Conservation (phyloP, 768 basidiomycete species). For the Lactarius hengduanensis region DNA sequence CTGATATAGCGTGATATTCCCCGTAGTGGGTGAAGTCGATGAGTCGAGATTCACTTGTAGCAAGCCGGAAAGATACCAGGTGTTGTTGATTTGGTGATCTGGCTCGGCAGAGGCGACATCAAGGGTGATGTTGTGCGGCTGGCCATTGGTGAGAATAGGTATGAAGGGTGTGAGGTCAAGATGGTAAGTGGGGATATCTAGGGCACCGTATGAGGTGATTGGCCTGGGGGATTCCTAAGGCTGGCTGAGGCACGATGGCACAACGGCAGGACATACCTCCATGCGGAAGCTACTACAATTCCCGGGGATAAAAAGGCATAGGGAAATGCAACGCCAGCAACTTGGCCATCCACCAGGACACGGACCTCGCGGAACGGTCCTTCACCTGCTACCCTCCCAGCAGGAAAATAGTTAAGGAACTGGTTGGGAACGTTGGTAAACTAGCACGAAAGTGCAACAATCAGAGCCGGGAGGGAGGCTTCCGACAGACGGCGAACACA, state of each 20-base stretch:
- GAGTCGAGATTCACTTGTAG: constrained; percentile 69
- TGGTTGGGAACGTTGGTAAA: constrained; percentile 66
- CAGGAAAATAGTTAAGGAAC: constrained; percentile 47
- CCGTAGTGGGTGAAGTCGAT: constrained; percentile 63
- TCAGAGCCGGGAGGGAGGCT: too few relatives aligned
- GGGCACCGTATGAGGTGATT: constrained; percentile 38
- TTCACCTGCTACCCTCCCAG: constrained; percentile 31
- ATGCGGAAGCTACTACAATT: constrained; percentile 31
- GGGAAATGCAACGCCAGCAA: constrained; percentile 59
- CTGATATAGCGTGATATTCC: constrained; percentile 59
- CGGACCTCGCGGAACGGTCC: constrained; percentile 66
- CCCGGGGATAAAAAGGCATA: constrained; percentile 35
- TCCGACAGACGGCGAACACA: constrained; percentile 33
- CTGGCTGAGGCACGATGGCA: background rate
- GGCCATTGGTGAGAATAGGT: background rate
- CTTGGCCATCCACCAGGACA: constrained; percentile 52
- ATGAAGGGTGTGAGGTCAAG: background rate
- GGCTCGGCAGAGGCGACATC: constrained; percentile 71
- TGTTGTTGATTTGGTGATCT: constrained; percentile 60
- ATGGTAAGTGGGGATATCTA: background rate
- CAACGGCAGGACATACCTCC: constrained; percentile 48
- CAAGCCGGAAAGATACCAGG: constrained; percentile 74
- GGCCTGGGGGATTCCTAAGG: constrained; percentile 42
- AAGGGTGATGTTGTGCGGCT: constrained; percentile 65
- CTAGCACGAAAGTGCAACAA: constrained; percentile 35